Conservation (phyloP, 371 early-diverging fungal genomes). For the Dichotomocladium elegans region DNA sequence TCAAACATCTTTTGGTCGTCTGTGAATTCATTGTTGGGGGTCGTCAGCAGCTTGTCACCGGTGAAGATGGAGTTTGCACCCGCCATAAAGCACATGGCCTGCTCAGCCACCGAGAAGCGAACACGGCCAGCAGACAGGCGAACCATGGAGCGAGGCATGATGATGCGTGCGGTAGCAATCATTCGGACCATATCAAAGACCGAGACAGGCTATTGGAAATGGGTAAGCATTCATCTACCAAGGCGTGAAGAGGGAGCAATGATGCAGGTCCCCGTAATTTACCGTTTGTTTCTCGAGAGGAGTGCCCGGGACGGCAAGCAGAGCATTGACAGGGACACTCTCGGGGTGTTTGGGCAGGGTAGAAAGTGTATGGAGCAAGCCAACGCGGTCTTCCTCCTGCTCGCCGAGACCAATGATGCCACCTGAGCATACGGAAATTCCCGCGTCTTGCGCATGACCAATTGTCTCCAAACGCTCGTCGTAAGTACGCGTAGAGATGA, state of each 20-base stretch:
- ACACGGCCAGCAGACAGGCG: constrained; percentile 85
- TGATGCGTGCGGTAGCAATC: constrained; percentile 84
- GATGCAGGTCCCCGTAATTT: not conserved
- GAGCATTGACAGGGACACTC: constrained; percentile 80
- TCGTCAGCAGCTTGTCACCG: constrained; percentile 84
- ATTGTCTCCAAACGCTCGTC: constrained; percentile 82
- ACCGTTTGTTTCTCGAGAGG: constrained; percentile 77
- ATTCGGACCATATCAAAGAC: constrained; percentile 87
- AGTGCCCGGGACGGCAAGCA: constrained; percentile 81
- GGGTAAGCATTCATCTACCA: not conserved
- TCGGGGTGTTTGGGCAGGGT: constrained; percentile 81
- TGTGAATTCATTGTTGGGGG: constrained; percentile 73
- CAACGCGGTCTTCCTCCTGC: constrained; percentile 70
- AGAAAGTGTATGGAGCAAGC: constrained; percentile 73
- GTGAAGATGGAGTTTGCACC: constrained; percentile 90
- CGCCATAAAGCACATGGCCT: constrained; percentile 79
- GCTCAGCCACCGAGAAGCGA: constrained; percentile 71
- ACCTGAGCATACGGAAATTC: constrained; percentile 86
- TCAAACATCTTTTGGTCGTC: constrained; percentile 80
- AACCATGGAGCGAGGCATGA: constrained; percentile 85
- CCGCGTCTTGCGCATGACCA: constrained; percentile 73
- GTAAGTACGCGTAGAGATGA: constrained; percentile 81
- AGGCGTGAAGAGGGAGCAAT: not conserved
- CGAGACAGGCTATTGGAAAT: constrained; percentile 59
- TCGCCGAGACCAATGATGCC: constrained; percentile 90